Percentiles rank a stretch among this genome's conserved stretches.
Evolutionary conservation across 1,284 basidiomycete genomes (phyloP).

Genomic region (Spongispora temasekensis): DNA sequence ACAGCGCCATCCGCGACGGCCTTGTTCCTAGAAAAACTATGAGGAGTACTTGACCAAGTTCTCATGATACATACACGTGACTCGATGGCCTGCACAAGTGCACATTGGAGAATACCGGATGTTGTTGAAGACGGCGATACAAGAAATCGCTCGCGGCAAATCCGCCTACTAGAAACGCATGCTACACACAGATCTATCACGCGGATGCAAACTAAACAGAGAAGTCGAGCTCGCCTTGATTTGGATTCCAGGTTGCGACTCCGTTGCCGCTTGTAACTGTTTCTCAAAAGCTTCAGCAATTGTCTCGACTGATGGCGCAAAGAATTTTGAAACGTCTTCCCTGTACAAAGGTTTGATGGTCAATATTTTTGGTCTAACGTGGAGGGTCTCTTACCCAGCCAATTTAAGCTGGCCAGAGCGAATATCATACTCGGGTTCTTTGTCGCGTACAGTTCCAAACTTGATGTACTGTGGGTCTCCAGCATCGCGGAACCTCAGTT

Average conservation of each 20-base stretch:
- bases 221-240: slow-evolving; percentile 31
- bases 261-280: slow-evolving; percentile 28
- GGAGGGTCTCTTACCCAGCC: slow-evolving; percentile 35
- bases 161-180: slow-evolving; percentile 42
- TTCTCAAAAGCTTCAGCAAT: slow-evolving; percentile 41
- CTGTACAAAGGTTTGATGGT: slow-evolving; percentile 27
- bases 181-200: too few species aligned
- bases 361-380: neutral
- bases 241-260: slow-evolving; percentile 17
- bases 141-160: slow-evolving; percentile 54
- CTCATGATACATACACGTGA: slow-evolving; percentile 34
- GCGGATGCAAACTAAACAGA: too few species aligned
- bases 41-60: neutral
- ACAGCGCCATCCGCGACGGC: slow-evolving; percentile 58
- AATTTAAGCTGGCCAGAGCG: slow-evolving; percentile 47
- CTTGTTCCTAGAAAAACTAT: slow-evolving; percentile 44
- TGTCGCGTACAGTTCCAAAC: slow-evolving; percentile 48
- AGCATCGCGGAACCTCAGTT: slow-evolving; percentile 43
- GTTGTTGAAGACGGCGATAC: slow-evolving; percentile 38
- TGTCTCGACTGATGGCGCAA: slow-evolving; percentile 46
- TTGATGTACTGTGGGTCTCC: slow-evolving; percentile 45
- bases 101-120: slow-evolving; percentile 31
- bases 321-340: slow-evolving; percentile 42
- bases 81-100: slow-evolving; percentile 40
- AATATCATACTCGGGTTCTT: slow-evolving; percentile 43